phyloP scores from a whole-genome alignment of 345 rosid species.

The Stellera chamaejasme region DNA sequence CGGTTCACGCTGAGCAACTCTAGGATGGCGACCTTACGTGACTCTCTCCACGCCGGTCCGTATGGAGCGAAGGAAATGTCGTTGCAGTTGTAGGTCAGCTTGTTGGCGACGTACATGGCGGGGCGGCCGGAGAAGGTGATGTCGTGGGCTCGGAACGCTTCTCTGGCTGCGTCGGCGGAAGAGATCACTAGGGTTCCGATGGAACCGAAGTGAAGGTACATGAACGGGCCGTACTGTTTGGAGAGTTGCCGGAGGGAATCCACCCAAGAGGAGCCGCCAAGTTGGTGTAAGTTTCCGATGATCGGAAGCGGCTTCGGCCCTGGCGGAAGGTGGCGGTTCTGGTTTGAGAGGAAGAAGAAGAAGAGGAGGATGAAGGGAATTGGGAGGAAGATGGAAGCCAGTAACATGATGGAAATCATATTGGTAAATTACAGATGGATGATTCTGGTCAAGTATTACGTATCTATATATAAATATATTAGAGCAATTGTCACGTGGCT shows the following conservation, averaged over 20 bases:
- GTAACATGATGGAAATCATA: not conserved
- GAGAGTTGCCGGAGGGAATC: constrained; percentile 29
- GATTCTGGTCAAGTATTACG: no score
- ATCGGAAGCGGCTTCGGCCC: constrained; percentile 34
- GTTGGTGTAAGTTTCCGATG: constrained; percentile 34
- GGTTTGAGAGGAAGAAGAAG: constrained; percentile 8
- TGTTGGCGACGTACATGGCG: constrained; percentile 5
- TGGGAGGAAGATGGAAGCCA: not conserved
- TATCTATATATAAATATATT: no score
- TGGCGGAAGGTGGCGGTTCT: constrained; percentile 5
- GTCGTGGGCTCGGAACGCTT: constrained; percentile 30
- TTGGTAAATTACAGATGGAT: no score
- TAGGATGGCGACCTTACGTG: not conserved
- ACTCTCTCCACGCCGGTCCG: constrained; percentile 28
- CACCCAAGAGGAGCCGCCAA: constrained; percentile 7
- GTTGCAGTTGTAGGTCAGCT: constrained; percentile 16
- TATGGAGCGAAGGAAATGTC: constrained; percentile 26
- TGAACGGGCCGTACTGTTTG: constrained; percentile 26
- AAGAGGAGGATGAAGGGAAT: not conserved
- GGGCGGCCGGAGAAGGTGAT: constrained; percentile 30
- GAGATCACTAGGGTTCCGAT: constrained; percentile 32
- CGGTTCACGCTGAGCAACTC: no score
- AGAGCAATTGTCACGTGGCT: no score
- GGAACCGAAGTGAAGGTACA: constrained; percentile 37
- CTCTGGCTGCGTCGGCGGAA: constrained; percentile 25